Evolutionary conservation across 768 basidiomycete species (phyloP), one percentile per base, ranked within the genome.

Genomic region (Sarcodon aspratus): DNA sequence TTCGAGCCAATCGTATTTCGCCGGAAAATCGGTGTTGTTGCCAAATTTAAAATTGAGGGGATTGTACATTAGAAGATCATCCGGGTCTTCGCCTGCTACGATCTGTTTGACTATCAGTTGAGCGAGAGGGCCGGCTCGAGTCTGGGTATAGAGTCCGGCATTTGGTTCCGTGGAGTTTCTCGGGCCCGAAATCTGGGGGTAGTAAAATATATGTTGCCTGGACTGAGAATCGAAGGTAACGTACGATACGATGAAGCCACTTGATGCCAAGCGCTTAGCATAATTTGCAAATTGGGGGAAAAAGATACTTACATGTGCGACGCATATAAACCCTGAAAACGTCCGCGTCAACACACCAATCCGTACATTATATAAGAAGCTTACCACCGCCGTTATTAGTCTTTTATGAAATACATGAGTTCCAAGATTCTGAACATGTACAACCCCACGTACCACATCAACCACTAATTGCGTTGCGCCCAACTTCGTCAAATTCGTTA

Each of bases 391-490:
- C 64, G 50, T 67, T 67, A 52, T 65, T 63, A 7, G 57, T 55
- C 59, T 61, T 18, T 11, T 12, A 32, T 13, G 35, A 9, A 13
- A n/a, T 34, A 21, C 44, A 48, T 15, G 10, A 33, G 7, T n/a
- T 10, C n/a, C 32, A 35, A 15, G 45, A 9, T 18, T 33, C 34
- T 7, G 3, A 36, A 31, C 13, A 11, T 42, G 9, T 3, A 37
- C 21, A 21, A 32, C 3, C 10, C 13, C 12, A 58, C 63, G 15
- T 48, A 63, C 64, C 54, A 80, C 72, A 63, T 81, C 79, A 27
- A 81, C 74, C 44, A 82, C 69, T 36, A 82, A 61, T 49, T 69
- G 70, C 13, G 67, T 70, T 3, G 74, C 76, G 18, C 79, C 79
- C 47, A 59, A 48, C 21, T 56, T 56, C 57, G 71, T 78, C 53